Evolutionary conservation across 192 early-diverging fungal genomes (phyloP).

Genomic region (Coemansia sp.): DNA sequence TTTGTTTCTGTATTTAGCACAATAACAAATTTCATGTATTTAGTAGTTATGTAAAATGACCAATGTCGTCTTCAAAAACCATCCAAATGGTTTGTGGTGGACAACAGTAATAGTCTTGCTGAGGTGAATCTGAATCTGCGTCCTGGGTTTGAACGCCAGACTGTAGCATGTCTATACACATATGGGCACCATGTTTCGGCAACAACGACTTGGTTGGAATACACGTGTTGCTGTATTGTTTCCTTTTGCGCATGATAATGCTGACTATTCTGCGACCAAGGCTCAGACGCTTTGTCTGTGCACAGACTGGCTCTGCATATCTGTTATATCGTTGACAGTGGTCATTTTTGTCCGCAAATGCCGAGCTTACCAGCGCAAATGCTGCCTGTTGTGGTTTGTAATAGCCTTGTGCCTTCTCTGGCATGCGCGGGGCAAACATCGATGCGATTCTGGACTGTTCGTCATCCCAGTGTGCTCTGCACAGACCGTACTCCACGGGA

Average conservation of each 20-base stretch:
- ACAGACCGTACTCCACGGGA: constrained; percentile 43
- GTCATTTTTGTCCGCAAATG: background rate
- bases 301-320: background rate
- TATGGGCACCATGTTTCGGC: too few relatives aligned
- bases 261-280: constrained; percentile 3
- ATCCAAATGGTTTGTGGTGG: constrained; percentile 14
- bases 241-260: background rate
- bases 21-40: background rate
- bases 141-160: background rate
- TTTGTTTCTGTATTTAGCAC: background rate
- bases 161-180: too few relatives aligned
- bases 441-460: constrained; percentile 39
- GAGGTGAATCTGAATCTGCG: background rate
- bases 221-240: background rate
- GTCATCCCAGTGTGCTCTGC: constrained; percentile 32
- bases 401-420: constrained; percentile 23
- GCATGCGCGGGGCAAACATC: constrained; percentile 34
- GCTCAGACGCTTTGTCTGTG: background rate
- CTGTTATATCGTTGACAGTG: background rate
- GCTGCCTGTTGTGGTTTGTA: constrained; percentile 18
- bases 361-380: background rate
- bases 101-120: background rate
- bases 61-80: constrained; percentile 28
- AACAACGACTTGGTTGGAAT: background rate
- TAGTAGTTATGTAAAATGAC: background rate